Conservation (phyloP, 2,329 filamentous ascomycete species). For the Tolypocladium ovalisporum region DNA sequence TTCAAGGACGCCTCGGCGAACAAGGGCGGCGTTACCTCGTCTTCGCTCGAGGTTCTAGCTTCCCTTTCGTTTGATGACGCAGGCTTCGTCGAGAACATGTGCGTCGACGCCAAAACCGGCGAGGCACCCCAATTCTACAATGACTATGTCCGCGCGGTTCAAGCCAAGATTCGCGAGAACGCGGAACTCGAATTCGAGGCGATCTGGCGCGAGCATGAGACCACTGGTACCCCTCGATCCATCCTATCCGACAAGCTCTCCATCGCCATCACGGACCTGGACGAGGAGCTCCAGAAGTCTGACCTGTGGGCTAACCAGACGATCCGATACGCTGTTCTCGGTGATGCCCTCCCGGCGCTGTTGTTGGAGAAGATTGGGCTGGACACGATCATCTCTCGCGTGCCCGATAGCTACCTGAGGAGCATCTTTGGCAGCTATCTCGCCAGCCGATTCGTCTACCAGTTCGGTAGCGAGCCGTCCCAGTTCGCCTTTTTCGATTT, state of each 20-base stretch:
- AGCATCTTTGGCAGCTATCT: conserved; percentile 95
- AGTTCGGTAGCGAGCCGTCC: conserved; percentile 83
- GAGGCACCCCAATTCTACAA: conserved; percentile 84
- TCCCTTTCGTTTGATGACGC: conserved; percentile 89
- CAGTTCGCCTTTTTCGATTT: conserved; percentile 99
- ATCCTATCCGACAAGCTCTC: conserved; percentile 88
- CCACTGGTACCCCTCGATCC: conserved; percentile 68
- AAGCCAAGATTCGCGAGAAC: conserved; percentile 83
- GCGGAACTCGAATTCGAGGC: conserved; percentile 93
- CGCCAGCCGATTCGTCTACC: conserved; percentile 90
- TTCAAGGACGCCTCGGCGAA: conserved; percentile 98
- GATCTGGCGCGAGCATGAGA: conserved; percentile 88
- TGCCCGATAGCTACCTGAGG: conserved; percentile 84
- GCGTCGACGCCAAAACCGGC: conserved; percentile 56
- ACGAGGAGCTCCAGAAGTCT: conserved; percentile 90
- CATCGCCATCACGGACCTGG: conserved; percentile 85
- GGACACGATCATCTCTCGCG: conserved; percentile 73
- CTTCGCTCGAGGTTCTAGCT: conserved; percentile 89
- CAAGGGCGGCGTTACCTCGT: conserved; percentile 97
- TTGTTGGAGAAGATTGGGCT: conserved; percentile 84
- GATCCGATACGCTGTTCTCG: conserved; percentile 67
- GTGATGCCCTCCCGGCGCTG: conserved; percentile 75
- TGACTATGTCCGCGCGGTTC: conserved; percentile 83
- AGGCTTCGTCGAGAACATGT: conserved; percentile 89
- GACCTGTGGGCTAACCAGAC: conserved; percentile 79